phyloP scores from a whole-genome alignment of 345 rosid species.

The Aquilaria sinensis region DNA sequence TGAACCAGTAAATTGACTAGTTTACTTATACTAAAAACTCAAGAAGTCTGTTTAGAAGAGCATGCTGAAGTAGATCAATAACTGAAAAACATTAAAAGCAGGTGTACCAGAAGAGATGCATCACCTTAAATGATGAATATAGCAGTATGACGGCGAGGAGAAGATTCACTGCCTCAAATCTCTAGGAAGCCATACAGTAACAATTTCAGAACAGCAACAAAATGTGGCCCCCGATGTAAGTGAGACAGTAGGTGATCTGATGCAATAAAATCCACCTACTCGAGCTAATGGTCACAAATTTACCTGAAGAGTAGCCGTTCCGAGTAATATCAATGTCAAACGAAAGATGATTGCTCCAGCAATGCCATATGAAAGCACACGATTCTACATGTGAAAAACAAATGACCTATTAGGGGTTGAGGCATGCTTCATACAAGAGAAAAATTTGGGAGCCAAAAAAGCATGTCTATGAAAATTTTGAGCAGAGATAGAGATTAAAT shows the following conservation, averaged over 20 bases:
- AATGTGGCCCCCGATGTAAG: background rate
- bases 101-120: constrained; percentile 12
- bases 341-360: constrained; percentile 90
- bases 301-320: constrained; percentile 94
- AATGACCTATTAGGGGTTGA: constrained; percentile 11
- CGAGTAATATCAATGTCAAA: constrained; percentile 65
- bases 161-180: constrained; percentile 78
- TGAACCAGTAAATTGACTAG: background rate
- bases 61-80: background rate
- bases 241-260: background rate
- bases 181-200: constrained; percentile 37
- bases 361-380: constrained; percentile 84
- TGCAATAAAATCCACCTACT: background rate
- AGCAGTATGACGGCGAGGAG: constrained; percentile 75
- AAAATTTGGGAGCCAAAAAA: constrained; percentile 4
- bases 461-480: background rate
- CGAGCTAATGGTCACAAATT: constrained; percentile 1
- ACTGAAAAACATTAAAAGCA: background rate
- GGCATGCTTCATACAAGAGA: background rate
- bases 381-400: constrained; percentile 43
- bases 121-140: constrained; percentile 85
- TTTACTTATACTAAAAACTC: background rate
- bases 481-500: constrained; percentile 11
- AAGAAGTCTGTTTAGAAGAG: background rate
- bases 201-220: constrained; percentile 8